Evolutionary conservation across 192 early-diverging fungal species (phyloP).

Genomic region (Coemansia sp.): DNA sequence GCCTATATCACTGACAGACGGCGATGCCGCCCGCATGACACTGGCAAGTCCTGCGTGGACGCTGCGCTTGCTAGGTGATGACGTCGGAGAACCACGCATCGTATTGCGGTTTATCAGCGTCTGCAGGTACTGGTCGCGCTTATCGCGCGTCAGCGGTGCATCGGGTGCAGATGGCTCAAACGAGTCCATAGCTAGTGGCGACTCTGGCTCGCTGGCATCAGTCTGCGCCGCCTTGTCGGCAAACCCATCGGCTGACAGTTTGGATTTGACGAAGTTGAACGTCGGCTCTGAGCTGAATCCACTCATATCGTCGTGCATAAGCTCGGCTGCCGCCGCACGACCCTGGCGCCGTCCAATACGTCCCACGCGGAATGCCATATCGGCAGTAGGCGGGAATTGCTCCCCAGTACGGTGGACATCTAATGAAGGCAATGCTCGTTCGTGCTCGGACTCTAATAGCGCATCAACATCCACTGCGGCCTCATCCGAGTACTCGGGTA

Average conservation of each 20-base stretch:
- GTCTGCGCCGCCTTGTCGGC: neutral
- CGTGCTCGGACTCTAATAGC: constrained; percentile 1
- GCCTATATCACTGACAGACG: constrained; percentile 9
- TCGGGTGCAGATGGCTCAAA: constrained; percentile 21
- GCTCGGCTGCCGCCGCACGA: constrained; percentile 37
- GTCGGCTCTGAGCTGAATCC: constrained; percentile 3
- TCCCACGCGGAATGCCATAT: constrained; percentile 11
- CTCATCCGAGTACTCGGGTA: constrained; percentile 5
- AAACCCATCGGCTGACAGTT: constrained; percentile 15
- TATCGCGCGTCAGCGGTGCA: constrained; percentile 49
- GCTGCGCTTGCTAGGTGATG: constrained; percentile 32
- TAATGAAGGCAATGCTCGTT: neutral
- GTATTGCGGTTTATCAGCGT: constrained; percentile 55
- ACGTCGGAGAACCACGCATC: constrained; percentile 20
- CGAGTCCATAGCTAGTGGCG: constrained; percentile 5
- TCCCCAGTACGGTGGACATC: neutral
- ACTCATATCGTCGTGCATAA: constrained; percentile 31
- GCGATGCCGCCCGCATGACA: constrained; percentile 39
- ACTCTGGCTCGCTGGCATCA: constrained; percentile 16
- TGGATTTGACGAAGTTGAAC: constrained; percentile 17
- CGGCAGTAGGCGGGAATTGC: constrained; percentile 18
- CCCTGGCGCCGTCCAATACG: constrained; percentile 51
- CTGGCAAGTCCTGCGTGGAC: constrained; percentile 27
- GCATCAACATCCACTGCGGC: constrained; percentile 9
- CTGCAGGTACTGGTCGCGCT: constrained; percentile 55